Conservation (phyloP, 2,329 filamentous ascomycete species). For the Clathrospora elynae region DNA sequence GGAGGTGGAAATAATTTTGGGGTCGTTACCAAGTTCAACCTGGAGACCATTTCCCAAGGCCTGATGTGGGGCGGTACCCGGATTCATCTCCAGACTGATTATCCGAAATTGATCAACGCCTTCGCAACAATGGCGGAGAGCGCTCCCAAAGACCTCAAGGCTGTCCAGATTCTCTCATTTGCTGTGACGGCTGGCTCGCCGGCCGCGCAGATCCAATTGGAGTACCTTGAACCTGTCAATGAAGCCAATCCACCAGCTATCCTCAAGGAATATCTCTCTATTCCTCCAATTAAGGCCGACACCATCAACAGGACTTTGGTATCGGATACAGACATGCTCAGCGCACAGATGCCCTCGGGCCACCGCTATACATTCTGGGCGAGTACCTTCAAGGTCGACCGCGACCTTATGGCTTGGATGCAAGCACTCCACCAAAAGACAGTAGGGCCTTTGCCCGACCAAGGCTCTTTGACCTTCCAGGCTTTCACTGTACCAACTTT, state of each 20-base stretch:
- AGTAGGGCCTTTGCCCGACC: slow-evolving; percentile 17
- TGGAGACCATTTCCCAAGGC: slow-evolving; percentile 22
- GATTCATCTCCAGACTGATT: slow-evolving; percentile 8
- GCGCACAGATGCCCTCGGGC: slow-evolving; percentile 41
- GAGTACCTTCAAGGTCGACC: slow-evolving; percentile 27
- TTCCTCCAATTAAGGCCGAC: slow-evolving; percentile 13
- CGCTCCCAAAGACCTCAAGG: slow-evolving; percentile 25
- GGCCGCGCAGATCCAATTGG: slow-evolving; percentile 25
- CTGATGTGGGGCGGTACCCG: slow-evolving; percentile 13
- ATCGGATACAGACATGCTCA: slow-evolving; percentile 44
- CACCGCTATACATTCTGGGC: slow-evolving; percentile 33
- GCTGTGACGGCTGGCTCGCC: slow-evolving; percentile 18
- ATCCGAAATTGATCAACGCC: slow-evolving; percentile 14
- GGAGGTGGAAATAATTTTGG: slow-evolving; percentile 42
- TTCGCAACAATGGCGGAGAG: slow-evolving; percentile 18
- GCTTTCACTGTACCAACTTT: slow-evolving; percentile 17
- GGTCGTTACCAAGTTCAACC: slow-evolving; percentile 32
- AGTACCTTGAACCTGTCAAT: slow-evolving; percentile 29
- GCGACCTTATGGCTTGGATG: slow-evolving; percentile 25
- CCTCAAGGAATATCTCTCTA: slow-evolving; percentile 16
- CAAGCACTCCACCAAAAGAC: slow-evolving; percentile 22
- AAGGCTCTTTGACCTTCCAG: slow-evolving; percentile 20
- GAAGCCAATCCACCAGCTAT: slow-evolving; percentile 19
- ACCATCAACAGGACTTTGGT: slow-evolving; percentile 17
- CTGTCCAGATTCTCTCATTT: slow-evolving; percentile 34